Evolutionary conservation across 345 rosid species (phyloP).

Genomic region (Passiflora organensis): DNA sequence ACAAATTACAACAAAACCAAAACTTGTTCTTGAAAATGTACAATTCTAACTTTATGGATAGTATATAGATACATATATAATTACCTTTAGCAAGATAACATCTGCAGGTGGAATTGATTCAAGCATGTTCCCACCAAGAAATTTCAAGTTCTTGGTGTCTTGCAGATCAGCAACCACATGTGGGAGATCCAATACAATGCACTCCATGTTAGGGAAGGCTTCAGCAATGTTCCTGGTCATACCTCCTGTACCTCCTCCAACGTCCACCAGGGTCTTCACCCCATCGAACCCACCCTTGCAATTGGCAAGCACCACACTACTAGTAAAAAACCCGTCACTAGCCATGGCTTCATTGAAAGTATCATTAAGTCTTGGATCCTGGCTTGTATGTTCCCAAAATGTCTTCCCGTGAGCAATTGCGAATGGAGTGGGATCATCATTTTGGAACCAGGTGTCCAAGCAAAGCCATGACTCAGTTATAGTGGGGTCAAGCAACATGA

Average conservation of each 20-base stretch:
- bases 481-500: background rate
- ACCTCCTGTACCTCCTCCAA: constrained; percentile 20
- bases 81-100: constrained; percentile 17
- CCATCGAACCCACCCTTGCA: constrained; percentile 11
- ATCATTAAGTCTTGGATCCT: constrained; percentile 6
- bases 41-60: too few relatives aligned
- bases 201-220: constrained; percentile 13
- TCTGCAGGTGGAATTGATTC: constrained; percentile 23
- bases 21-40: too few relatives aligned
- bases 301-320: constrained; percentile 8
- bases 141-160: constrained; percentile 17
- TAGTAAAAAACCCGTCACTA: constrained; percentile 13
- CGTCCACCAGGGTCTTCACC: constrained; percentile 20
- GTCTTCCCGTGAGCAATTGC: constrained; percentile 13
- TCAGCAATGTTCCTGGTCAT: constrained; percentile 13
- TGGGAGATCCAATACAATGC: constrained; percentile 20
- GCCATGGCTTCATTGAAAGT: constrained; percentile 23
- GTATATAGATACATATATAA: background rate
- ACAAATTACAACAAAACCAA: too few relatives aligned
- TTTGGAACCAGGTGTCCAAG: background rate
- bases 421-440: constrained; percentile 11
- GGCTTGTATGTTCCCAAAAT: constrained; percentile 13
- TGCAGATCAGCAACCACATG: constrained; percentile 14
- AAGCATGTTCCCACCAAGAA: constrained; percentile 26
- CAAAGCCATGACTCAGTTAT: background rate